These are phyloP conservation scores for Ascochyta viciae-villosae DNA, from an alignment of 2,329 filamentous ascomycete genomes.

Conservation along the genomic window DNA sequence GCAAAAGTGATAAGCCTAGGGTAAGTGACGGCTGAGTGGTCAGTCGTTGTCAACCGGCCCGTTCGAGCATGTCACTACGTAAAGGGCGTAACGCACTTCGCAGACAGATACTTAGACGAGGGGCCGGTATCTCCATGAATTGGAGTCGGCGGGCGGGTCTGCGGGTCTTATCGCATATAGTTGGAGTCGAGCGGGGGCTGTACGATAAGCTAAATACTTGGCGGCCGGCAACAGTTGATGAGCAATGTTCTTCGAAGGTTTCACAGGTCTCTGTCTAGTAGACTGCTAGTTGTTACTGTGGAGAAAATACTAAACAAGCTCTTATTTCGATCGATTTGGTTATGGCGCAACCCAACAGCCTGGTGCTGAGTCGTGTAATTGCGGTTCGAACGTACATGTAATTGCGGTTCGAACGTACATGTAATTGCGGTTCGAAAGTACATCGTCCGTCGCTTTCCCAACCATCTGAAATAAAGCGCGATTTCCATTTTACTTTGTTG, in stretches of 20 bases:
- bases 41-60: not conserved
- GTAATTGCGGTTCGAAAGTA: not conserved
- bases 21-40: conserved; percentile 6
- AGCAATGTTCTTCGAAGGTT: not conserved
- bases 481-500: not conserved
- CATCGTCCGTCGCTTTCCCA: not conserved
- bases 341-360: not conserved
- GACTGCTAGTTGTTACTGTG: conserved; percentile 2
- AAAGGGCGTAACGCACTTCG: conserved; percentile 12
- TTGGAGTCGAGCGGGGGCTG: conserved; percentile 8
- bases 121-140: conserved; percentile 6
- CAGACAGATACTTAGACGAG: conserved; percentile 1
- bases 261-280: not conserved
- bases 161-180: conserved; percentile 10
- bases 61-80: conserved; percentile 16
- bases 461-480: not conserved
- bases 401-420: not conserved
- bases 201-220: conserved; percentile 10
- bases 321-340: not conserved
- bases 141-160: conserved; percentile 3
- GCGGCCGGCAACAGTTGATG: not conserved
- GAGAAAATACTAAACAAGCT: not conserved
- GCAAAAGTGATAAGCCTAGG: conserved; percentile 12
- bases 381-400: not conserved
- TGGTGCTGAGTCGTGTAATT: not conserved